Evolutionary conservation across 495 filamentous ascomycete species (phyloP).

Genomic region (Physcia stellaris): DNA sequence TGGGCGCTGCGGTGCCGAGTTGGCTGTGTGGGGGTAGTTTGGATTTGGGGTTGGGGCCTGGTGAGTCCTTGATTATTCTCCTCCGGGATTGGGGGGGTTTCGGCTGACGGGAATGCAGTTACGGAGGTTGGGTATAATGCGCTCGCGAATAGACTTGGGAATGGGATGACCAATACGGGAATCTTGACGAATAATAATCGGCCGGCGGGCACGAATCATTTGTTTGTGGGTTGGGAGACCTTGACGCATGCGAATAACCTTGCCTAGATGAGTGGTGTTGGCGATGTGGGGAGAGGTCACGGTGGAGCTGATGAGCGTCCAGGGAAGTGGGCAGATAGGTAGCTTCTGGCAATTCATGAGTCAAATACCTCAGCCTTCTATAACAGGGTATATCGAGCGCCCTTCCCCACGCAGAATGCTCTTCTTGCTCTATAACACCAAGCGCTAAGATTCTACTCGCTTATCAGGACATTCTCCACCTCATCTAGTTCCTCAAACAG

Average conservation of each 20-base stretch:
- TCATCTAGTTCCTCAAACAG: constrained; percentile 29
- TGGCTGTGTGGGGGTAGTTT: constrained; percentile 15
- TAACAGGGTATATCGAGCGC: too few relatives aligned
- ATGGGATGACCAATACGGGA: constrained; percentile 15
- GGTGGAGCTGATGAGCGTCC: too few relatives aligned
- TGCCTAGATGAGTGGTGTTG: too few relatives aligned
- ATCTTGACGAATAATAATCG: constrained; percentile 9
- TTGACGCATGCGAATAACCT: constrained; percentile 16
- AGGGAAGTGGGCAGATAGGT: too few relatives aligned
- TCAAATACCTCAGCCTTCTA: too few relatives aligned
- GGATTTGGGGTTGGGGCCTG: background rate
- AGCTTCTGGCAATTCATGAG: too few relatives aligned
- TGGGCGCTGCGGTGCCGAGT: constrained; percentile 6
- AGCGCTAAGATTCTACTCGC: too few relatives aligned
- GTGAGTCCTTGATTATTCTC: background rate
- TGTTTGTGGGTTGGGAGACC: constrained; percentile 20
- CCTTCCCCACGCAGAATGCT: too few relatives aligned
- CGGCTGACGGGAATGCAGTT: background rate
- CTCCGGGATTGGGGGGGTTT: background rate
- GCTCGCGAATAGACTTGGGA: constrained; percentile 9
- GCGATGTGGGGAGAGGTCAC: too few relatives aligned
- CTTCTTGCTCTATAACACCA: too few relatives aligned
- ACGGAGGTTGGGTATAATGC: constrained; percentile 21
- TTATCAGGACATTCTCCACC: background rate
- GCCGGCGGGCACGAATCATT: constrained; percentile 11